A percentile compares a stretch with the other conserved stretches of the same genome.
These are phyloP conservation scores for Piper longum DNA, from an alignment of 164 flowering plant species.

Conservation along the genomic window DNA sequence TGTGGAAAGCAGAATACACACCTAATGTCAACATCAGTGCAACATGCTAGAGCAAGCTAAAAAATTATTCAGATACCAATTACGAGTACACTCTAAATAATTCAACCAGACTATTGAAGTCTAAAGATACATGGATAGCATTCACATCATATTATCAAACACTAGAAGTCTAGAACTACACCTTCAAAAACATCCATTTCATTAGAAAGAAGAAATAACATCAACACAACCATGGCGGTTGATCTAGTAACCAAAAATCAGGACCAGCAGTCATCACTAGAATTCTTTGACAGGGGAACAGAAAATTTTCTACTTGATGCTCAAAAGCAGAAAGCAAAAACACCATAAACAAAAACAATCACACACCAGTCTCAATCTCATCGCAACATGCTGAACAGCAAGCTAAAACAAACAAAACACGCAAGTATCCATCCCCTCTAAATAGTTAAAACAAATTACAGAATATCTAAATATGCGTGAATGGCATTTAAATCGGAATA, in stretches of 20 bases:
- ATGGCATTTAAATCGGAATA: too few species aligned
- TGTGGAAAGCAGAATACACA: neutral
- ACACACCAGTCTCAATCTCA: neutral
- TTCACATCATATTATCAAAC: too few species aligned
- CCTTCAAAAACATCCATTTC: neutral
- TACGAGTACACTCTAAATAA: too few species aligned
- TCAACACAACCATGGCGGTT: neutral
- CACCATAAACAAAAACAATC: neutral
- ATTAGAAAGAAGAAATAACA: neutral
- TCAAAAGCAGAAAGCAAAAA: constrained; percentile 18
- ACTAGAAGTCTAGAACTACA: too few species aligned
- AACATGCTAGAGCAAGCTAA: neutral
- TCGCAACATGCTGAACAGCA: neutral
- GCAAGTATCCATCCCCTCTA: too few species aligned
- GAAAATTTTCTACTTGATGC: constrained; percentile 9
- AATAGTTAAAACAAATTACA: too few species aligned
- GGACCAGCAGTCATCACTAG: constrained; percentile 63
- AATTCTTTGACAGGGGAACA: constrained; percentile 17
- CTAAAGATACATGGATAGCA: too few species aligned
- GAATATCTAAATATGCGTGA: too few species aligned
- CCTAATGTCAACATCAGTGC: neutral
- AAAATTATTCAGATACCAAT: neutral
- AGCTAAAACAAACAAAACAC: too few species aligned
- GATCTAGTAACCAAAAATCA: constrained; percentile 59
- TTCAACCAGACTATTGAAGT: too few species aligned